These are phyloP conservation scores for Hericium rajendrae DNA, from an alignment of 768 basidiomycete species.

Conservation along the genomic window DNA sequence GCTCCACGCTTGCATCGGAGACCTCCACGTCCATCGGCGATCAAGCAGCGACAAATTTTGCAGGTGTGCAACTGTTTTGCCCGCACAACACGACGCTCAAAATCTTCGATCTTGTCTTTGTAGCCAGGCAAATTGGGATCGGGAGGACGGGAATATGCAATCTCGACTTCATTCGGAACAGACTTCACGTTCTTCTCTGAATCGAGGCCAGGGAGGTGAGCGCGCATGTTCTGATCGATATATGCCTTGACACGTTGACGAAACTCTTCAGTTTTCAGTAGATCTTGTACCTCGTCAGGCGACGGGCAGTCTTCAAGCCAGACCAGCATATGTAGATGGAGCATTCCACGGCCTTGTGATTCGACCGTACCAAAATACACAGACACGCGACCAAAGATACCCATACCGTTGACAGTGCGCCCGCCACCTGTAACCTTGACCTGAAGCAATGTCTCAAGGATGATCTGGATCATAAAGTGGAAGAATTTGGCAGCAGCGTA, in stretches of 20 bases:
- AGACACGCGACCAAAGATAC: conserved; percentile 21
- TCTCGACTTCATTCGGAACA: neutral
- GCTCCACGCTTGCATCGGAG: conserved; percentile 17
- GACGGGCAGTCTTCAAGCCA: conserved; percentile 28
- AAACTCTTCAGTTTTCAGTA: conserved; percentile 21
- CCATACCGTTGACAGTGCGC: no score
- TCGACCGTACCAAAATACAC: conserved; percentile 32
- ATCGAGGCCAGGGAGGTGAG: conserved; percentile 19
- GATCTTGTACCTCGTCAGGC: conserved; percentile 19
- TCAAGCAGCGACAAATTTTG: conserved; percentile 6
- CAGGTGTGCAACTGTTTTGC: conserved; percentile 18
- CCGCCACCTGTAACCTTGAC: neutral
- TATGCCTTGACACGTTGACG: conserved; percentile 18
- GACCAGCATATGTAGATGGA: conserved; percentile 32
- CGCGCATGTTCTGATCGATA: conserved; percentile 24
- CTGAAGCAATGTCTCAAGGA: conserved; percentile 24
- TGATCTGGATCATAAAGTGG: conserved; percentile 23
- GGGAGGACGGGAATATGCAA: conserved; percentile 24
- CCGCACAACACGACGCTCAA: neutral
- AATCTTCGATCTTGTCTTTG: neutral
- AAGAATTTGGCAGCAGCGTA: conserved; percentile 35
- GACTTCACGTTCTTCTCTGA: neutral
- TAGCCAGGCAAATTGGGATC: conserved; percentile 23
- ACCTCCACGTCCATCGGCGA: conserved; percentile 1
- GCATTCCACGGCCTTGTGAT: conserved; percentile 30